Evolutionary conservation across 495 filamentous ascomycete species (phyloP).

Genomic region (Penicillium egyptiacum): DNA sequence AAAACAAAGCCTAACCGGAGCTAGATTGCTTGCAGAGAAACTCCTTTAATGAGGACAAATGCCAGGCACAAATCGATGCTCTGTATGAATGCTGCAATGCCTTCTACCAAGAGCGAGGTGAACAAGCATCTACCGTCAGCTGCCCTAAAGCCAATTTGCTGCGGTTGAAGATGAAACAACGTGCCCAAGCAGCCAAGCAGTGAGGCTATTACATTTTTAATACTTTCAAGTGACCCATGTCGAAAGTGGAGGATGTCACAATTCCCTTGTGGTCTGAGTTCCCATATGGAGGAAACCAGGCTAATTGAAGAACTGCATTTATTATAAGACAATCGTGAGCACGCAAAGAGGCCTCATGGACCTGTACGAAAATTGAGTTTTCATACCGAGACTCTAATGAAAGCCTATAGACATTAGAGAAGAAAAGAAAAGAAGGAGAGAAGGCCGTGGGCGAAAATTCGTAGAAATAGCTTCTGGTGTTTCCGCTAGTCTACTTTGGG

Average conservation of each 20-base stretch:
- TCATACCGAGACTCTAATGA: slow-evolving; percentile 99
- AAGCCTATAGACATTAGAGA: slow-evolving; percentile 86
- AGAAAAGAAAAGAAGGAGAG: slow-evolving; percentile 58
- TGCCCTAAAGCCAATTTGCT: slow-evolving; percentile 83
- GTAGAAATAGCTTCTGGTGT: slow-evolving; percentile 30
- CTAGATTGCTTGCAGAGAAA: slow-evolving; percentile 81
- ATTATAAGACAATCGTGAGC: slow-evolving; percentile 98
- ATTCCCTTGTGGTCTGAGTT: slow-evolving; percentile 52
- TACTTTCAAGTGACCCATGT: slow-evolving; percentile 7
- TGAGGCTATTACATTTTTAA: slow-evolving; percentile 5
- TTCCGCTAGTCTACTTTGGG: slow-evolving; percentile 34
- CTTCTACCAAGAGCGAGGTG: slow-evolving; percentile 81
- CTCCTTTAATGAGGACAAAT: slow-evolving; percentile 85
- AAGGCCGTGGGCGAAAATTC: slow-evolving; percentile 24
- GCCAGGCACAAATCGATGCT: slow-evolving; percentile 77
- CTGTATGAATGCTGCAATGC: slow-evolving; percentile 91
- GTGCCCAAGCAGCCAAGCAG: slow-evolving; percentile 46
- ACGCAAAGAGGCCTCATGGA: slow-evolving; percentile 82
- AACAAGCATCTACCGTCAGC: slow-evolving; percentile 71
- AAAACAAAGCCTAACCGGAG: slow-evolving; percentile 16
- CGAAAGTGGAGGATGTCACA: slow-evolving; percentile 42
- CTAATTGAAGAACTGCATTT: slow-evolving; percentile 70
- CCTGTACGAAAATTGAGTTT: slow-evolving; percentile 95
- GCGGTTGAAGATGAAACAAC: slow-evolving; percentile 84
- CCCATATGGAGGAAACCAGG: slow-evolving; percentile 55